These are phyloP conservation scores for Plectosphaerella cucumerina DNA, from an alignment of 2,329 filamentous ascomycete species.

Conservation along the genomic window DNA sequence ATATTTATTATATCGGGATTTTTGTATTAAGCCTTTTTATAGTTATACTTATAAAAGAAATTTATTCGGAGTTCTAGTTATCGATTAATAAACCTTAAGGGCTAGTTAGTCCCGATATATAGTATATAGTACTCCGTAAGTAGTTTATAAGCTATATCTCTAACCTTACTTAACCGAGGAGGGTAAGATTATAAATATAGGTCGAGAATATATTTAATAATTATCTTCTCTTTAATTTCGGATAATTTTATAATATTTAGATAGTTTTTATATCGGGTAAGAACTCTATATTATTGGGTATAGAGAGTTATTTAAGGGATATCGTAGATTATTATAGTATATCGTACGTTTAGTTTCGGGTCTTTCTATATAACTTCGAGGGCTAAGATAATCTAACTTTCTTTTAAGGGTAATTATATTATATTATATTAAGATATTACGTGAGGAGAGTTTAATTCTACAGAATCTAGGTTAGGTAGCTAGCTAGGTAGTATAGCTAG, in stretches of 20 bases:
- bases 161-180: no score
- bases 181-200: no score
- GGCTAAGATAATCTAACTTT: neutral
- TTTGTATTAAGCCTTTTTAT: neutral
- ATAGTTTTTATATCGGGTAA: neutral
- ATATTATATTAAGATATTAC: neutral
- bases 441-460: neutral
- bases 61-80: no score
- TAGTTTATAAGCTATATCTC: neutral
- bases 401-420: neutral
- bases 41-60: neutral
- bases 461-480: neutral
- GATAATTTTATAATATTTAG: neutral
- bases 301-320: neutral
- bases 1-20: no score
- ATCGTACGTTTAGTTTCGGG: neutral
- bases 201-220: no score
- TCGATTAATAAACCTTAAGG: no score
- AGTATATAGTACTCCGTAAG: neutral
- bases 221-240: neutral
- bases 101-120: no score
- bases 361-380: neutral
- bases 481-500: neutral
- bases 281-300: neutral
- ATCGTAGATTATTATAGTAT: neutral